Evolutionary conservation across 2,329 filamentous ascomycete genomes (phyloP).

Genomic region (Alternaria metachromatica): DNA sequence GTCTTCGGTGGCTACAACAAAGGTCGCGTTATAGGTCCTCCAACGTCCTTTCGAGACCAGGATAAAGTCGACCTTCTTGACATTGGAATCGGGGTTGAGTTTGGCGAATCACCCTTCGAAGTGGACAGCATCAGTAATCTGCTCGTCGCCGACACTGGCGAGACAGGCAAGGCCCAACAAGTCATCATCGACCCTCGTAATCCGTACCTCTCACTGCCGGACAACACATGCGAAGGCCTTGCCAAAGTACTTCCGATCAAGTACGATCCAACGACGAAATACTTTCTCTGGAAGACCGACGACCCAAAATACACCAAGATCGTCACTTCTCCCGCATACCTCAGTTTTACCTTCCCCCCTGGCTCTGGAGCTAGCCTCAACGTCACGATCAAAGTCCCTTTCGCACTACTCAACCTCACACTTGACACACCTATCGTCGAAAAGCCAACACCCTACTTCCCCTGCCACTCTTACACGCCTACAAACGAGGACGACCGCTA

Average conservation of each 20-base stretch:
- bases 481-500: not conserved
- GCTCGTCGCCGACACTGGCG: constrained; percentile 14
- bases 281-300: constrained; percentile 39
- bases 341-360: constrained; percentile 51
- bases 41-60: constrained; percentile 24
- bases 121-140: constrained; percentile 18
- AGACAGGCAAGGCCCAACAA: not conserved
- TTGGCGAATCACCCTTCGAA: constrained; percentile 47
- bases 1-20: constrained; percentile 48
- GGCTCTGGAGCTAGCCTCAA: constrained; percentile 7
- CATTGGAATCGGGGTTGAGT: constrained; percentile 52
- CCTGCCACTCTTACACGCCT: constrained; percentile 36
- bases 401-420: constrained; percentile 46
- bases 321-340: constrained; percentile 50
- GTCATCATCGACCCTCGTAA: constrained; percentile 23
- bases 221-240: constrained; percentile 34
- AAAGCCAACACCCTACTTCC: constrained; percentile 51
- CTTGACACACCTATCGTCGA: constrained; percentile 48
- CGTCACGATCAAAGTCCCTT: constrained; percentile 54
- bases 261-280: constrained; percentile 22
- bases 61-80: constrained; percentile 42
- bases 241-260: constrained; percentile 35
- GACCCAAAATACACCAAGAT: constrained; percentile 46
- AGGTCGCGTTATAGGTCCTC: constrained; percentile 36
- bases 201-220: constrained; percentile 37